Conservation (phyloP, 75 land plant species). For the Chamaecyparis obtusa region DNA sequence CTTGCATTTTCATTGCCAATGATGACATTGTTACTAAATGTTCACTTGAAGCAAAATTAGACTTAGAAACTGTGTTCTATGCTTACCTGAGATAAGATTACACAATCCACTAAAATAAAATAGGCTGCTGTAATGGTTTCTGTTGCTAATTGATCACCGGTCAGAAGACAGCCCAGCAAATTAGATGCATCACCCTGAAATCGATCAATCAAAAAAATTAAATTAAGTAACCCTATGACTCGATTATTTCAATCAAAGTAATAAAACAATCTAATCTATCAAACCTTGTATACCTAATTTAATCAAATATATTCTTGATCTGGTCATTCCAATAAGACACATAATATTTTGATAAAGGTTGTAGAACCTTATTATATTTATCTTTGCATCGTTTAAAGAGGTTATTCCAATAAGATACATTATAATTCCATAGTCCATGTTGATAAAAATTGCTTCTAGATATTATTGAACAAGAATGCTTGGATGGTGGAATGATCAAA, state of each 20-base stretch:
- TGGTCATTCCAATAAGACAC: too few species aligned
- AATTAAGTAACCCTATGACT: not conserved
- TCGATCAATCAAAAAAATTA: not conserved
- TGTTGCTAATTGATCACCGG: constrained; percentile 40
- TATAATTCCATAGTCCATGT: too few species aligned
- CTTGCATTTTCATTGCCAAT: not conserved
- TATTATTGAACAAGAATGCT: not conserved
- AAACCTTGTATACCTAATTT: not conserved
- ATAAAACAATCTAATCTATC: not conserved
- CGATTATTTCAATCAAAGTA: not conserved
- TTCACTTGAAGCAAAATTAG: not conserved
- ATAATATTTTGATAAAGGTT: too few species aligned
- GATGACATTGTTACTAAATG: not conserved
- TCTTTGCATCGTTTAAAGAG: too few species aligned
- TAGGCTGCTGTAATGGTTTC: constrained; percentile 40
- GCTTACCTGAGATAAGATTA: constrained; percentile 36
- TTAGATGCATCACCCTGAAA: constrained; percentile 42
- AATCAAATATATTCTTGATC: too few species aligned
- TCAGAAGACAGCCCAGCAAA: constrained; percentile 41
- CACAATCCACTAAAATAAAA: constrained; percentile 33
- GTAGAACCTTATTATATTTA: not conserved
- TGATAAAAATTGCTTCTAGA: too few species aligned
- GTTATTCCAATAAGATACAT: too few species aligned
- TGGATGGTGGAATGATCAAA: not conserved
- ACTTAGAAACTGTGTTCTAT: not conserved